These are phyloP conservation scores for Ogataea pini DNA, from an alignment of 805 yeast species.

Conservation along the genomic window DNA sequence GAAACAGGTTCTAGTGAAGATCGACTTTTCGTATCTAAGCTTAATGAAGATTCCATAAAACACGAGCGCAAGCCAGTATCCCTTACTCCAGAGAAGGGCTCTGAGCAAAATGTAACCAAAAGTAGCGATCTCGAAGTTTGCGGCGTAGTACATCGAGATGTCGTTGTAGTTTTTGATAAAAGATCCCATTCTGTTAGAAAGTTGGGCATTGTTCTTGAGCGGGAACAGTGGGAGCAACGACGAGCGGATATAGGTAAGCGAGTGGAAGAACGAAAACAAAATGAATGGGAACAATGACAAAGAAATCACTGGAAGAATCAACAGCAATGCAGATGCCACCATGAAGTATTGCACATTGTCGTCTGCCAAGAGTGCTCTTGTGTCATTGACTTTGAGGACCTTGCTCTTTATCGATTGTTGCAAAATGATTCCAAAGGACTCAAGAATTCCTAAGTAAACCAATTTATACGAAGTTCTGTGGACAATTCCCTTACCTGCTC, in stretches of 20 bases:
- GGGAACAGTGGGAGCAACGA: slow-evolving; percentile 66
- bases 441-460: slow-evolving; percentile 63
- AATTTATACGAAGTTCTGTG: slow-evolving; percentile 54
- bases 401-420: slow-evolving; percentile 54
- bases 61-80: slow-evolving; percentile 60
- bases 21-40: slow-evolving; percentile 73
- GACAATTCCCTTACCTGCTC: slow-evolving; percentile 32
- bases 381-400: slow-evolving; percentile 25
- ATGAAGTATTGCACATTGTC: slow-evolving; percentile 57
- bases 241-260: slow-evolving; percentile 65
- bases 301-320: slow-evolving; percentile 58
- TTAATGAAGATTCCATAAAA: slow-evolving; percentile 66
- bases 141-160: slow-evolving; percentile 56
- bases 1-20: slow-evolving; percentile 62
- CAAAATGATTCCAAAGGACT: slow-evolving; percentile 74
- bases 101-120: slow-evolving; percentile 34
- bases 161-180: slow-evolving; percentile 60
- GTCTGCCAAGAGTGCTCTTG: slow-evolving; percentile 44
- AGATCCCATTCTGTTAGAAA: slow-evolving; percentile 34
- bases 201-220: slow-evolving; percentile 13
- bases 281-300: slow-evolving; percentile 72
- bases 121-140: slow-evolving; percentile 49
- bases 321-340: slow-evolving; percentile 54
- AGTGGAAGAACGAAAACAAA: slow-evolving; percentile 80
- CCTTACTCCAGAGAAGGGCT: slow-evolving; percentile 54